Base-by-base conservation (phyloP, 768 basidiomycete species). In the Termitomyces heimii region DNA sequence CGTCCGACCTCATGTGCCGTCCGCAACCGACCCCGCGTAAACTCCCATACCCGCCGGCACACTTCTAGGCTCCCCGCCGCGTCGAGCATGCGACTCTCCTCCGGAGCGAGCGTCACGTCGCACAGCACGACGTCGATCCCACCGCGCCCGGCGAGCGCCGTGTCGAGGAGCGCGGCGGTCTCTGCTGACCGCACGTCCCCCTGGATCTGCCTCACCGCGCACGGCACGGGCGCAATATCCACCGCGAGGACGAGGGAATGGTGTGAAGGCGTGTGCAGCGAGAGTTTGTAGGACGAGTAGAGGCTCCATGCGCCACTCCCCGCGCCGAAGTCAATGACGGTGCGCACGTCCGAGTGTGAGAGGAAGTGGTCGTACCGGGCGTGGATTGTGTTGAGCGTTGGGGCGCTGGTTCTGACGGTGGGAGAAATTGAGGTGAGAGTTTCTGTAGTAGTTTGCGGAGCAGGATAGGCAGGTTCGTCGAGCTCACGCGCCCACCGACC, bases 51-150 rank as follows among this genome's bases (percentile, higher is more conserved):
- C 3, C 86, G 82, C 32, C 80, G 71, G 65, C 85, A 89, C 13
- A 97, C 84, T 35, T 86, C 78, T 26, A 96, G 75, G 55, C 87
- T 87, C 16, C 76, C 67, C 63, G 85, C 78, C 0, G 81, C 79
- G 69, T 98, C 94, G 44, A 77, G 76, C 0, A 72, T 68, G 8
- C 75, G 67, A 57, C 87, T 84, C 5, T 94, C 94, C 1, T 87
- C 82, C 58, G 83, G 75, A 67, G 93, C 92, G 20, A 84, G 85
- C 13, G 93, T 89, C 86, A 97, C 94, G 65, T 97, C 95, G 6
- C 87, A 92, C 3, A 97, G 77, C 26, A 97, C 81, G 12, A 94
- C 75, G 67, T 98, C 93, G 7, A 84, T 81, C 70, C 2, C n/a
- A 49, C 56, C 39, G 39, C 5, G 5, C 3, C 5, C 18, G 37